phyloP scores from a whole-genome alignment of 2,329 filamentous ascomycete genomes.

The Exophiala phaeomuriformis region DNA sequence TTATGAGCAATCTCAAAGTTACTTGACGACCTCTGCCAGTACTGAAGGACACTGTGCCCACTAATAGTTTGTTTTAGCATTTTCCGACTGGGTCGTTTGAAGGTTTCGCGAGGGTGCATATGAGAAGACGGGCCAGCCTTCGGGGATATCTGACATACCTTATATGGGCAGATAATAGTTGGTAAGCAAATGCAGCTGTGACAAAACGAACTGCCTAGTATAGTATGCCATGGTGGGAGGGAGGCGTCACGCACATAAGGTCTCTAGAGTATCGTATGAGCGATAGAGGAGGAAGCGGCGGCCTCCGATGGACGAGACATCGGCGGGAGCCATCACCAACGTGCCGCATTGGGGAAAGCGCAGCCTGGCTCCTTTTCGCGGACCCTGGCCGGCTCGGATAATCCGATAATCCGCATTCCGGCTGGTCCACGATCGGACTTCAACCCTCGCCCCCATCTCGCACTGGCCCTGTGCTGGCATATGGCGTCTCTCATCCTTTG shows the following conservation, averaged over 20 bases:
- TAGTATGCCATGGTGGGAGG: constrained; percentile 16
- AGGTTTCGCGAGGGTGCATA: neutral
- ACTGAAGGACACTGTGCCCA: constrained; percentile 15
- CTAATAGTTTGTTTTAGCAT: constrained; percentile 15
- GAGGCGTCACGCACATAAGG: constrained; percentile 16
- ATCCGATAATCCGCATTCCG: neutral
- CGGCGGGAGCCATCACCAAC: neutral
- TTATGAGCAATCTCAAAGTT: constrained; percentile 4
- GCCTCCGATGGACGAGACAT: constrained; percentile 14
- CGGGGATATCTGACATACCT: constrained; percentile 6
- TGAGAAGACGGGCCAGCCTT: neutral
- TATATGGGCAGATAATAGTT: constrained; percentile 12
- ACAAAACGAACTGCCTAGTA: constrained; percentile 2
- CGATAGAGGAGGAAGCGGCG: constrained; percentile 13
- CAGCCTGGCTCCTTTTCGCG: constrained; percentile 7
- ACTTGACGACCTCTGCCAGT: constrained; percentile 1
- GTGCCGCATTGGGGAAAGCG: constrained; percentile 10
- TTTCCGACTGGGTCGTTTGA: constrained; percentile 6
- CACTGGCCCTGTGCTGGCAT: no score
- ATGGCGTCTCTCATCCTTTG: no score
- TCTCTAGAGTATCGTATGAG: constrained; percentile 11
- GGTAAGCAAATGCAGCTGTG: constrained; percentile 5
- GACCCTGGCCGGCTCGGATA: neutral
- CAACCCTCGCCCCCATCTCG: no score
- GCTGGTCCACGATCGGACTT: neutral